phyloP scores from a whole-genome alignment of 257 asterid genomes.

The Solanum bulbocastanum region DNA sequence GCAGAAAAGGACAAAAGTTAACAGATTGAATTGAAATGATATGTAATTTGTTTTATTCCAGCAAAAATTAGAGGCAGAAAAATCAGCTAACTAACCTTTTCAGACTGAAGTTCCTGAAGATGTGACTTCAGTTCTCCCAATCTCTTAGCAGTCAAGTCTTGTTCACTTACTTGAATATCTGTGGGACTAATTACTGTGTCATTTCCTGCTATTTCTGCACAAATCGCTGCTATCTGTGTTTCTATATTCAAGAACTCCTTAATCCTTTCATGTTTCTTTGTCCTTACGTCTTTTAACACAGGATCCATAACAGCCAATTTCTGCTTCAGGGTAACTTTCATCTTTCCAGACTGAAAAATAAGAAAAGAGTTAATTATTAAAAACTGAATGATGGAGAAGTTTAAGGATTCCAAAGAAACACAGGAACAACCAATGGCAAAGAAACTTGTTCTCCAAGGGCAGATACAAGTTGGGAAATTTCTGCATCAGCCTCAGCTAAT shows the following conservation, averaged over 20 bases:
- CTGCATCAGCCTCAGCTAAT: slow-evolving; percentile 54
- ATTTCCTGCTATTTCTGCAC: slow-evolving; percentile 66
- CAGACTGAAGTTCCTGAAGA: slow-evolving; percentile 62
- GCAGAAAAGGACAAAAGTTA: slow-evolving; percentile 9
- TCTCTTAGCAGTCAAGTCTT: slow-evolving; percentile 49
- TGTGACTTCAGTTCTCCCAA: slow-evolving; percentile 46
- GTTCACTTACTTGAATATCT: slow-evolving; percentile 42
- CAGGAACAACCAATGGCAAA: slow-evolving; percentile 33
- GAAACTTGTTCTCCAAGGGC: slow-evolving; percentile 56
- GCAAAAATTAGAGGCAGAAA: background rate
- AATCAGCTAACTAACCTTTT: slow-evolving; percentile 36
- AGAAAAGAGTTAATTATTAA: background rate
- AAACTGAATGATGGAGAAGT: background rate
- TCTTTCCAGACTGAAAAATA: slow-evolving; percentile 23
- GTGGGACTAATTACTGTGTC: slow-evolving; percentile 21
- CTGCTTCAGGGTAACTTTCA: slow-evolving; percentile 45
- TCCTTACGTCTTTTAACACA: slow-evolving; percentile 40
- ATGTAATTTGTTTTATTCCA: background rate
- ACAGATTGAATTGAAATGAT: background rate
- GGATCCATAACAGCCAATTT: slow-evolving; percentile 43
- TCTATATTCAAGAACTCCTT: slow-evolving; percentile 48
- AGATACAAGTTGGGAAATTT: slow-evolving; percentile 47
- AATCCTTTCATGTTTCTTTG: slow-evolving; percentile 46
- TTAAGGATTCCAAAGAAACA: background rate
- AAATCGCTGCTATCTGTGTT: slow-evolving; percentile 41